phyloP scores from a whole-genome alignment of 768 basidiomycete species.

The Neoboletus subvelutipes region DNA sequence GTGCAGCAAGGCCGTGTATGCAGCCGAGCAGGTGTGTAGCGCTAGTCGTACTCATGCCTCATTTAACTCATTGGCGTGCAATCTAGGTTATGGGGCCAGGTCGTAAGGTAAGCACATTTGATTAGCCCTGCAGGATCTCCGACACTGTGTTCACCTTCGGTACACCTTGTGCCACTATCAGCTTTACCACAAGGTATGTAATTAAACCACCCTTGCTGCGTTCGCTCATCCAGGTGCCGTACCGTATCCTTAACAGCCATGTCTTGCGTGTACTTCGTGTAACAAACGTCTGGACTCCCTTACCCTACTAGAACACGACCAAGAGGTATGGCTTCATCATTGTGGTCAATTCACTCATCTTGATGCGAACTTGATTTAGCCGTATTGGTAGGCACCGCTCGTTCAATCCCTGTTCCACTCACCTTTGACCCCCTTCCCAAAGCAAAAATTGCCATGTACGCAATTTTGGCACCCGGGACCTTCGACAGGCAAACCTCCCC shows the following conservation, averaged over 20 bases:
- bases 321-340: conserved; percentile 51
- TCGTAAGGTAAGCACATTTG: conserved; percentile 61
- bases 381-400: conserved; percentile 41
- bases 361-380: conserved; percentile 26
- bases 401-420: neutral
- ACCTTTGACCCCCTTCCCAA: conserved; percentile 5
- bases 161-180: conserved; percentile 27
- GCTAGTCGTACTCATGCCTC: neutral
- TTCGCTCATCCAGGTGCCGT: conserved; percentile 1
- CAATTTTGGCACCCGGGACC: conserved; percentile 74
- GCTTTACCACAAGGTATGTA: conserved; percentile 76
- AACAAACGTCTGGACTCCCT: conserved; percentile 77
- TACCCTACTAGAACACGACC: conserved; percentile 78
- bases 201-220: neutral
- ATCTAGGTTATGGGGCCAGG: conserved; percentile 80
- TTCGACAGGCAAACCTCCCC: conserved; percentile 70
- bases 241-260: conserved; percentile 49
- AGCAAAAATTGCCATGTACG: conserved; percentile 84
- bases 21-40: conserved; percentile 74
- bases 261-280: conserved; percentile 75
- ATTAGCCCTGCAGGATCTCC: neutral
- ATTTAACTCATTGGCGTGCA: conserved; percentile 9
- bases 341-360: neutral
- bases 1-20: conserved; percentile 78
- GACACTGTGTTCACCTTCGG: conserved; percentile 1